Evolutionary conservation across 2,329 filamentous ascomycete species (phyloP), one percentile per base, ranked within the genome.

Genomic region (Pseudogymnoascus sp.): DNA sequence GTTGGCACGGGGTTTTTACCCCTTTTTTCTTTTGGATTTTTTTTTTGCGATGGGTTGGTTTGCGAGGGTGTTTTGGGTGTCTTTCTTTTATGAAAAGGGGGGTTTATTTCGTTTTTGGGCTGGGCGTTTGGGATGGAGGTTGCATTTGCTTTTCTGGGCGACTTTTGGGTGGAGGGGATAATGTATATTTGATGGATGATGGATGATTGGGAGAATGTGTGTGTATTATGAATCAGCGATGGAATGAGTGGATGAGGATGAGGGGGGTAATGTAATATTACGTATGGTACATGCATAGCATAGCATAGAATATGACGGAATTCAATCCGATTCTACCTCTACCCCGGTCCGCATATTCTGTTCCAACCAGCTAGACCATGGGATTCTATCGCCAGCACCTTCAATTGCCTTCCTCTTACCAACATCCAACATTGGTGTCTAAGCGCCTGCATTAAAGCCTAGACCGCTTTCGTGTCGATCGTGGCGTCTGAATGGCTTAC

Each of bases 221-320:
- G 47, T 54, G 26, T 54, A 54, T 29, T 51, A 54, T 54, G 47
- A 54, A 54, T 54, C n/a, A 54, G 47, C n/a, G 47, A 54, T 6
- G 26, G 47, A 18, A 54, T 31, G 47, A 4, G 1, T 21, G 47
- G 47, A 54, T 16, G 47, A 31, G 2, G 47, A 54, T 54, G 47
- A 51, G 14, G 14, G 21, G 26, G 47, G 5, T 54, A 54, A 54
- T 54, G 26, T 54, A 54, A 51, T 51, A 51, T 2, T 51, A 51
- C 21, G 31, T 23, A 47, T 8, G n/a, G 47, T 54, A 12, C 26
- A 51, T 51, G 23, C 23, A 51, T 51, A 51, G 47, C 47, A 54
- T 31, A 54, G 47, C 47, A 54, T 26, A 1, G 45, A 23, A 54
- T 54, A 54, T 54, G 45, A 29, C 14, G 23, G 23, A 29, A 23